A percentile compares a stretch with the other conserved stretches of the same genome.
phyloP scores from a whole-genome alignment of 257 asterid species.

The Henckelia pumila region DNA sequence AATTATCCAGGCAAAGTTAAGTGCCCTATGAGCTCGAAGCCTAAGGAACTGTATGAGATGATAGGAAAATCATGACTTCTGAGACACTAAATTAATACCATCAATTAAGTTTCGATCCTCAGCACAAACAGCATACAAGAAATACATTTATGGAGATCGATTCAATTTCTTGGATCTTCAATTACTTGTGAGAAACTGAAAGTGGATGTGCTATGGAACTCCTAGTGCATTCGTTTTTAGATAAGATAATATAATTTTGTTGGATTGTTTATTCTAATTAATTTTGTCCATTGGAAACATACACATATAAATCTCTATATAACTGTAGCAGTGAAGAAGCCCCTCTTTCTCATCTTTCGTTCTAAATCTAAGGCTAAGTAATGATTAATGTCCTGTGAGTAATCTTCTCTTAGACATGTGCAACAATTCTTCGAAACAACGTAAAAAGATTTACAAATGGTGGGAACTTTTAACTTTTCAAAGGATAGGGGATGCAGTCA shows the following conservation, averaged over 20 bases:
- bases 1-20: constrained; percentile 9
- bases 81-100: constrained; percentile 10
- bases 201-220: background rate
- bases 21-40: constrained; percentile 11
- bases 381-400: no score
- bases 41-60: constrained; percentile 2
- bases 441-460: no score
- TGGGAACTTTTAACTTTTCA: no score
- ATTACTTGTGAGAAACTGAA: background rate
- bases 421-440: no score
- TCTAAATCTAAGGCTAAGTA: no score
- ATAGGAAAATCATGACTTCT: background rate
- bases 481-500: no score
- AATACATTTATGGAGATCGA: constrained; percentile 4
- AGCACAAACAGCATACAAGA: background rate
- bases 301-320: no score
- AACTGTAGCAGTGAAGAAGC: no score
- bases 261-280: constrained; percentile 6
- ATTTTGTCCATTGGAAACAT: background rate
- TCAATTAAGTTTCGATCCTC: background rate
- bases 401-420: no score
- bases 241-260: background rate
- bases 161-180: background rate
- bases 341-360: no score
- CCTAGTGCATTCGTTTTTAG: background rate